phyloP scores from a whole-genome alignment of 768 basidiomycete species.

The Tricholoma matsutake region DNA sequence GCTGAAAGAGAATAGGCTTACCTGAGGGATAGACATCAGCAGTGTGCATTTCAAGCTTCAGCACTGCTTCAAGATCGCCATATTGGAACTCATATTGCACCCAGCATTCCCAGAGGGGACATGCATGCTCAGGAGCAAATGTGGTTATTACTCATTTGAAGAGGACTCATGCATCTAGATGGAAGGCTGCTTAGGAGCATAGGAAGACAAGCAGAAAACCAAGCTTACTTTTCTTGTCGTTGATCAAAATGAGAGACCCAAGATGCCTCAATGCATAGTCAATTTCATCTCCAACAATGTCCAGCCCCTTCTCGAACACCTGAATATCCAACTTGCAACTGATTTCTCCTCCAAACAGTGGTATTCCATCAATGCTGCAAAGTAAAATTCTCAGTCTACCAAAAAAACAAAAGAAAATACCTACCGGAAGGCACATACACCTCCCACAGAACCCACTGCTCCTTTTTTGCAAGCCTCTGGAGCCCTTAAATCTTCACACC shows the following conservation, averaged over 20 bases:
- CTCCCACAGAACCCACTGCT: constrained; percentile 81
- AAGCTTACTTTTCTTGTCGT: constrained; percentile 88
- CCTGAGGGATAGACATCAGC: constrained; percentile 85
- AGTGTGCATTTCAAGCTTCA: constrained; percentile 88
- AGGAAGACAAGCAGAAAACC: constrained; percentile 1
- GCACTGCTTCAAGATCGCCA: no score
- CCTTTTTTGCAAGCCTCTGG: constrained; percentile 75
- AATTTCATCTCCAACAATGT: no score
- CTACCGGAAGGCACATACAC: no score
- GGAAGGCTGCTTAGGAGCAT: constrained; percentile 1
- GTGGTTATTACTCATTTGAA: constrained; percentile 86
- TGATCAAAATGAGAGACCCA: constrained; percentile 89
- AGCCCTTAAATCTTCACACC: constrained; percentile 61
- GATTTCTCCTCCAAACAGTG: no score
- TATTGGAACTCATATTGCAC: no score
- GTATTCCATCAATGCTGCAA: no score
- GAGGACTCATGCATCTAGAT: constrained; percentile 86
- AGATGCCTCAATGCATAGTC: no score
- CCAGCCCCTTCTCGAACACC: no score
- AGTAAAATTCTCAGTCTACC: no score
- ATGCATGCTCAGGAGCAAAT: constrained; percentile 72
- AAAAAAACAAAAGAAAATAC: no score
- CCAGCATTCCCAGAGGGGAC: no score
- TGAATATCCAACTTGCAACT: no score
- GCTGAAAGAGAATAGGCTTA: constrained; percentile 29